A percentile compares a stretch with the other conserved stretches of the same genome.
Evolutionary conservation across 306 rosid genomes (phyloP).

Genomic region (Prunus mongolica): DNA sequence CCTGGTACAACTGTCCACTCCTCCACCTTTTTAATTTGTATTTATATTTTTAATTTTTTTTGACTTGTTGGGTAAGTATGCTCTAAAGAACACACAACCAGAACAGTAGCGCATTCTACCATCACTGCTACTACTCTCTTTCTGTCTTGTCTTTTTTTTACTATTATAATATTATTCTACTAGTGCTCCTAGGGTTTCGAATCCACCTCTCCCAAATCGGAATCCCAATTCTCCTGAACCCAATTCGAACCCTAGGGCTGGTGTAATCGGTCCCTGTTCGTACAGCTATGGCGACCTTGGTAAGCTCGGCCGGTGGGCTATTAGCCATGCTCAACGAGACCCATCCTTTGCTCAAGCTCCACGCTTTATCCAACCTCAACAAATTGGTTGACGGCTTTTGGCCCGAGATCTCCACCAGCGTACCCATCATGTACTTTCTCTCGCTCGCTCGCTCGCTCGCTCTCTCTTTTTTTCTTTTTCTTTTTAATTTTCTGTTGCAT

Average conservation of each 20-base stretch:
- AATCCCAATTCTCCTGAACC: conserved; percentile 35
- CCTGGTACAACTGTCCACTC: neutral
- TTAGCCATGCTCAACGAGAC: conserved; percentile 91
- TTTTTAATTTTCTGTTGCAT: neutral
- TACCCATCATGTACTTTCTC: conserved; percentile 68
- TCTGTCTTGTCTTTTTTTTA: neutral
- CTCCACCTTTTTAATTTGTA: neutral
- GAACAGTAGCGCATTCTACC: neutral
- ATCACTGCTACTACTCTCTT: neutral
- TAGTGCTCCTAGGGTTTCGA: conserved; percentile 32
- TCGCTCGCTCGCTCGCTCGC: neutral
- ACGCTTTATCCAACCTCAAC: conserved; percentile 91
- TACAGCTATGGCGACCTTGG: conserved; percentile 59
- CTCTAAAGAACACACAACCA: neutral
- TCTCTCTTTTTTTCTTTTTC: neutral
- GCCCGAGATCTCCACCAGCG: conserved; percentile 99
- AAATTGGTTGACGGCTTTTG: conserved; percentile 81
- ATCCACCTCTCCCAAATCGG: conserved; percentile 16
- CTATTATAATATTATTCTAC: neutral
- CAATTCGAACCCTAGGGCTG: conserved; percentile 14
- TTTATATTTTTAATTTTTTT: neutral
- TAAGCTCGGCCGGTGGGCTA: conserved; percentile 93
- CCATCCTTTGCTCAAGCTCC: conserved; percentile 77
- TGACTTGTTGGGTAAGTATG: conserved; percentile 31
- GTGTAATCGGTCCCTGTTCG: neutral